Conservation (phyloP, 108 stramenopile genomes). For the Nitzschia putrida region DNA sequence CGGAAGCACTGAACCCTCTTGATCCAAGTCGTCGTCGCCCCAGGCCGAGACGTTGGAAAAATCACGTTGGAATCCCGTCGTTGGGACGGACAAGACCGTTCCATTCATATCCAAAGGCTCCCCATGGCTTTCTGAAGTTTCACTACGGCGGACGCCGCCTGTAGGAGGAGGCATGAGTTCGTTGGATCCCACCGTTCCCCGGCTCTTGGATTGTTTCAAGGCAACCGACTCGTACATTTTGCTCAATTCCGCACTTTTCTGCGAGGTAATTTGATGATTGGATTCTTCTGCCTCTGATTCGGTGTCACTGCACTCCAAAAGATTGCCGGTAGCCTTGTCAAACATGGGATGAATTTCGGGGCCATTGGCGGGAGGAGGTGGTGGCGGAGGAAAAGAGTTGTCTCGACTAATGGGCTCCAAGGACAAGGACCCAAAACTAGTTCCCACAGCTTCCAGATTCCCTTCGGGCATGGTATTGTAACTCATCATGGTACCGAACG, state of each 20-base stretch:
- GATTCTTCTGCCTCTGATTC: conserved; percentile 46
- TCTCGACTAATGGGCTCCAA: conserved; percentile 22
- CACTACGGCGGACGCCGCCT: neutral
- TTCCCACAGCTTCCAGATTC: conserved; percentile 52
- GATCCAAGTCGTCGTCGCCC: conserved; percentile 17
- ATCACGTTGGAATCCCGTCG: conserved; percentile 32
- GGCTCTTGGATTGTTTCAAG: conserved; percentile 5
- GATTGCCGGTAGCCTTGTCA: conserved; percentile 34
- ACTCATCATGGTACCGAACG: conserved; percentile 48
- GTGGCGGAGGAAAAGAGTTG: conserved; percentile 2
- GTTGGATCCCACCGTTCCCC: conserved; percentile 15
- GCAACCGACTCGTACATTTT: conserved; percentile 42
- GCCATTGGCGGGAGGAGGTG: conserved; percentile 22
- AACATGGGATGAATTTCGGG: conserved; percentile 40
- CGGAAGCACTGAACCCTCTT: conserved; percentile 13
- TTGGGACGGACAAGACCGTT: conserved; percentile 37
- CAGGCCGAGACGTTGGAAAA: conserved; percentile 45
- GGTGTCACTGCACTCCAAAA: conserved; percentile 58
- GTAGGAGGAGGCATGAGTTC: conserved; percentile 32
- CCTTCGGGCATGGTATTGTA: conserved; percentile 39
- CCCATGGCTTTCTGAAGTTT: neutral
- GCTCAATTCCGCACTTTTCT: conserved; percentile 48
- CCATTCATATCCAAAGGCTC: conserved; percentile 1
- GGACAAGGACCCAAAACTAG: conserved; percentile 49
- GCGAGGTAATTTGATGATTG: conserved; percentile 16